Evolutionary conservation across 495 filamentous ascomycete species (phyloP).

Genomic region (Aspergillus ostianus): DNA sequence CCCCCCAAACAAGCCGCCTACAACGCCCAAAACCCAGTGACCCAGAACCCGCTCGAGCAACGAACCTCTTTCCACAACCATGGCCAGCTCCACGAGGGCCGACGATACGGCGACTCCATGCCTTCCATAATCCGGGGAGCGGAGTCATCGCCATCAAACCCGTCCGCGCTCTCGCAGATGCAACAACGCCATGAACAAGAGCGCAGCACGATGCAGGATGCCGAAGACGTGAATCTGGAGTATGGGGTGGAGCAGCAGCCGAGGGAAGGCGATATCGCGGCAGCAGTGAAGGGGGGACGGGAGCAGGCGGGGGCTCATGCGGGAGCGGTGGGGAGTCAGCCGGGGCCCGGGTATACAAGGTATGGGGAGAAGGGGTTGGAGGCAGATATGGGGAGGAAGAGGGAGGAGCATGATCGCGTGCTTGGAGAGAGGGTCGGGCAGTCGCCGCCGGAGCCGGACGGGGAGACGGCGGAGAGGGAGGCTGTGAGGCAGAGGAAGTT

Average conservation of each 20-base stretch:
- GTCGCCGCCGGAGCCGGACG: slow-evolving; percentile 21
- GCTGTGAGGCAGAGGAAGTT: slow-evolving; percentile 30
- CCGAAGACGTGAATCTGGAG: slow-evolving; percentile 39
- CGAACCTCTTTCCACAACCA: slow-evolving; percentile 25
- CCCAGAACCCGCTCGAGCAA: slow-evolving; percentile 49
- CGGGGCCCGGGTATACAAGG: slow-evolving; percentile 28
- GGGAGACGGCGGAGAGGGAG: slow-evolving; percentile 29
- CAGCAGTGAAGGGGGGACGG: slow-evolving; percentile 42
- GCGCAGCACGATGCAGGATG: slow-evolving; percentile 17
- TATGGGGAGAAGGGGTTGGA: slow-evolving; percentile 38
- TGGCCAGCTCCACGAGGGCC: slow-evolving; percentile 8
- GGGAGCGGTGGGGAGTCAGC: slow-evolving; percentile 31
- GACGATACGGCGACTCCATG: slow-evolving; percentile 29
- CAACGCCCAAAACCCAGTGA: slow-evolving; percentile 47
- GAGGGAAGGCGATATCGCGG: slow-evolving; percentile 54
- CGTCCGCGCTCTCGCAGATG: slow-evolving; percentile 28
- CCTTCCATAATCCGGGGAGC: slow-evolving; percentile 42
- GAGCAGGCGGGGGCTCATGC: slow-evolving; percentile 41
- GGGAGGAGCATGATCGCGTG: slow-evolving; percentile 42
- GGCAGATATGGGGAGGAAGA: slow-evolving; percentile 46
- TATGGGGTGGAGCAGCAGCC: slow-evolving; percentile 57
- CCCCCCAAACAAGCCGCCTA: slow-evolving; percentile 54
- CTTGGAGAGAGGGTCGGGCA: slow-evolving; percentile 33
- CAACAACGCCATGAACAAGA: slow-evolving; percentile 17
- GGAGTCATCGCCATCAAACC: slow-evolving; percentile 37